Evolutionary conservation across 2,329 filamentous ascomycete genomes (phyloP).

Genomic region (Botrytis porri): DNA sequence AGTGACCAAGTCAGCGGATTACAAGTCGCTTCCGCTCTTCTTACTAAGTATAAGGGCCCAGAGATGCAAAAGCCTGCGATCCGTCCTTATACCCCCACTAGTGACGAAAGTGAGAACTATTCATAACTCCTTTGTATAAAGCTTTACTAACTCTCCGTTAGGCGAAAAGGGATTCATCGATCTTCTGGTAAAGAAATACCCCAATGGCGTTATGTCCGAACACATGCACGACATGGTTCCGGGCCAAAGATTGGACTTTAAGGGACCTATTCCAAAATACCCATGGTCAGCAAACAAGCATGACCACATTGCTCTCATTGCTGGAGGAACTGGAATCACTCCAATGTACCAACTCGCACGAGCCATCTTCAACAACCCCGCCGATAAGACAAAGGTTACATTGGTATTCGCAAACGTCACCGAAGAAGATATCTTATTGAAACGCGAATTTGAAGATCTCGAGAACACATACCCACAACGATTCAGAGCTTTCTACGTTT

Average conservation of each 20-base stretch:
- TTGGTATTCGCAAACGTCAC: slow-evolving; percentile 87
- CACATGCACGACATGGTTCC: slow-evolving; percentile 81
- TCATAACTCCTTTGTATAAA: background rate
- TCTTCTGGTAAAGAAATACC: slow-evolving; percentile 89
- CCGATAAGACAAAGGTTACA: slow-evolving; percentile 96
- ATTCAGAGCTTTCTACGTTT: slow-evolving; percentile 91
- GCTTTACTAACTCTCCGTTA: slow-evolving; percentile 39
- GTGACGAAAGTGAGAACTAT: slow-evolving; percentile 66
- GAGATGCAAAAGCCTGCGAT: slow-evolving; percentile 81
- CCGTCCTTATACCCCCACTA: slow-evolving; percentile 89
- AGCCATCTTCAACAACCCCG: slow-evolving; percentile 91
- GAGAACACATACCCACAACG: slow-evolving; percentile 95
- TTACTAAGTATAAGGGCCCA: slow-evolving; percentile 89
- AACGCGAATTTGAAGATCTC: slow-evolving; percentile 77
- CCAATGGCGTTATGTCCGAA: slow-evolving; percentile 84
- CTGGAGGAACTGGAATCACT: slow-evolving; percentile 95
- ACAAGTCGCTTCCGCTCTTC: slow-evolving; percentile 75
- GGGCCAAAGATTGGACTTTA: slow-evolving; percentile 82
- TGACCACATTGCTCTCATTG: slow-evolving; percentile 79
- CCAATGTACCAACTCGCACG: slow-evolving; percentile 96
- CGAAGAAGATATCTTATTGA: slow-evolving; percentile 89
- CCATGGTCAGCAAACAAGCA: slow-evolving; percentile 89
- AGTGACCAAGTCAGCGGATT: slow-evolving; percentile 81
- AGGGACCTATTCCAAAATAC: slow-evolving; percentile 95
- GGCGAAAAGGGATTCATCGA: slow-evolving; percentile 78